Percentiles rank a stretch among this genome's conserved stretches.
Conservation (phyloP, 2,329 filamentous ascomycete species). For the Alternaria novae-zelandiae region DNA sequence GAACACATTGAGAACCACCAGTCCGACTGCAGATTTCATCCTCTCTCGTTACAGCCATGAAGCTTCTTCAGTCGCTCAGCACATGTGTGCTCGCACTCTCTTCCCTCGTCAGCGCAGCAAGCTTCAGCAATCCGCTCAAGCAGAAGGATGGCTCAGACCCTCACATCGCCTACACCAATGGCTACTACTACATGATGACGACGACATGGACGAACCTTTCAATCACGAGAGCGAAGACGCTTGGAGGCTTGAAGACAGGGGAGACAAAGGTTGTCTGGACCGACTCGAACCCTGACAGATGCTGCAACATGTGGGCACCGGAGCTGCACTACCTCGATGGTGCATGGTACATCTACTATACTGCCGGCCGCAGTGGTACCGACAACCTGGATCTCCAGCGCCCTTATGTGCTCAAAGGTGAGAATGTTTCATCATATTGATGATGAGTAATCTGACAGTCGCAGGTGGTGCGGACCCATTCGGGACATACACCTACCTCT, state of each 20-base stretch:
- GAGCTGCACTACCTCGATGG: constrained; percentile 60
- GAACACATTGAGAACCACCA: not conserved
- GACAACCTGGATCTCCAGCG: constrained; percentile 59
- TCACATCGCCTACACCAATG: constrained; percentile 59
- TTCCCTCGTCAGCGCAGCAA: constrained; percentile 37
- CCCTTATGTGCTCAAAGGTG: constrained; percentile 60
- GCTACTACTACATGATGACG: constrained; percentile 64
- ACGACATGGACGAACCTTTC: constrained; percentile 64
- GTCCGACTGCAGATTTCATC: not conserved
- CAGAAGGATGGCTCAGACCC: constrained; percentile 60
- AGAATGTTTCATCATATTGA: not conserved
- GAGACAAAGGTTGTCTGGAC: constrained; percentile 60
- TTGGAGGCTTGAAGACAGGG: constrained; percentile 63
- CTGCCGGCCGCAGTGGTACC: constrained; percentile 51
- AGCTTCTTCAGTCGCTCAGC: constrained; percentile 19
- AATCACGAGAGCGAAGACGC: constrained; percentile 61
- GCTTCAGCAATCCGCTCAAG: constrained; percentile 62
- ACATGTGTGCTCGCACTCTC: constrained; percentile 23
- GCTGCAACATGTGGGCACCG: constrained; percentile 62
- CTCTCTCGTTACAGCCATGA: constrained; percentile 10
- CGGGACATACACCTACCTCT: constrained; percentile 59
- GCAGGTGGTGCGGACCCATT: constrained; percentile 60
- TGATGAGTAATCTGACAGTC: not conserved
- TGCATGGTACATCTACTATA: constrained; percentile 65
- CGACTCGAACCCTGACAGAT: constrained; percentile 54